Base-by-base conservation (phyloP, 1,284 basidiomycete genomes). In the Fomitiporia mediterranea region DNA sequence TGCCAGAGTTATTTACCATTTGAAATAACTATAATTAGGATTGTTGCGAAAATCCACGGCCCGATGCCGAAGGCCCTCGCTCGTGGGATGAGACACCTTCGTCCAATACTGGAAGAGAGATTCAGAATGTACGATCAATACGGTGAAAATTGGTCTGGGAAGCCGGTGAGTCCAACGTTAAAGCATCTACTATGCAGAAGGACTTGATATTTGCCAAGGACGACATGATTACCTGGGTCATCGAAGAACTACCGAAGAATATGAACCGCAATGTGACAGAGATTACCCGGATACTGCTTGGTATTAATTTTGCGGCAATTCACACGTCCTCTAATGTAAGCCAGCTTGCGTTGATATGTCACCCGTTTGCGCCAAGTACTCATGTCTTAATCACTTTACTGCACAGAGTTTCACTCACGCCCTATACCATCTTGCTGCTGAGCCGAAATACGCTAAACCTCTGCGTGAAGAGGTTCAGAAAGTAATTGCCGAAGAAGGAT, bases 401-500 rank as follows among this genome's bases (percentile, higher is more conserved):
- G 42, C 7, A 21, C 23, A 76, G 74, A 69, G 65, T 15, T 63
- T 75, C 27, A 69, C 70, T 0, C 65, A 71, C 38, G 68, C 68
- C 0, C 54, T 82, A 9, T 77, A 67, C 55, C 65, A 75, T 40
- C 67, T 81, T 7, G 74, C 78, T 4, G 66, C 68, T 0, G 64
- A 70, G 49, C 74, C 74, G 1, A 67, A 75, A 30, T 75, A 73
- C 46, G 64, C 75, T 15, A 62, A 67, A 7, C 70, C 70, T 3
- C 63, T 81, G 42, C 72, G 79, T 3, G 72, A 77, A 44, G 79
- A 82, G 60, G 66, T 79, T 0, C 71, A 74, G 27, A 42, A 51
- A 0, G 64, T 73, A 3, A 55, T 74, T 6, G 54, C 58, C 0
- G 64, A 66, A 37, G 70, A 77, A n/a, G 76, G 78, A 0, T 77